These are phyloP conservation scores for Malus orientalis DNA, from an alignment of 306 rosid genomes.

Conservation along the genomic window DNA sequence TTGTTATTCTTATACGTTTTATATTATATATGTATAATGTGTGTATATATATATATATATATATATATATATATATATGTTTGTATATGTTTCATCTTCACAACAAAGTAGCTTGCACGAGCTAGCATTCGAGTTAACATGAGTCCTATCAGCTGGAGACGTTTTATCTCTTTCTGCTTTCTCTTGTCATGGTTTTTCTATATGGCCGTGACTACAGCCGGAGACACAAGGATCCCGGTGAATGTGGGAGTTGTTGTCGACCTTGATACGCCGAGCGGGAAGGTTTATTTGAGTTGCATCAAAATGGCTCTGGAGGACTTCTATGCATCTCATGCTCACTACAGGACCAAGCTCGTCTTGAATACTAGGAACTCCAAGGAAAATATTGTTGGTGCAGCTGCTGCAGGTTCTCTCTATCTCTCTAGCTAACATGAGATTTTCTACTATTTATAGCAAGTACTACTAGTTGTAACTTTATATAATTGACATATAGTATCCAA, in stretches of 20 bases:
- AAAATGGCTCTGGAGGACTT: background rate
- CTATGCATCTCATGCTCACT: background rate
- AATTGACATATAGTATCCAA: too few relatives aligned
- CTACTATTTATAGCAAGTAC: too few relatives aligned
- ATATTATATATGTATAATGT: too few relatives aligned
- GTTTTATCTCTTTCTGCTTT: background rate
- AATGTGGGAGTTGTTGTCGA: constrained; percentile 6
- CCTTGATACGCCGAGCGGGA: background rate
- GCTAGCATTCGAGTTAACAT: too few relatives aligned
- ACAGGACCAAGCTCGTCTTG: constrained; percentile 1
- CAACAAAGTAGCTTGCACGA: too few relatives aligned
- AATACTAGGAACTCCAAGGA: background rate
- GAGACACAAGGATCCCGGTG: background rate
- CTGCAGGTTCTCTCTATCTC: background rate
- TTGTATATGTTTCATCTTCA: too few relatives aligned
- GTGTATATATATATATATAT: too few relatives aligned
- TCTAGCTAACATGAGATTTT: background rate
- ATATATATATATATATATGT: too few relatives aligned
- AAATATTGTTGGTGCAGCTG: constrained; percentile 11
- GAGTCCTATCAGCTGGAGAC: too few relatives aligned
- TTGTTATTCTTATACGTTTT: too few relatives aligned
- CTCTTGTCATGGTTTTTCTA: background rate
- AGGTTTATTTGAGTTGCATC: background rate
- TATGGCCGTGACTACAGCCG: background rate
- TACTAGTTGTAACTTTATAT: too few relatives aligned